These are phyloP conservation scores for Gossypium stocksii DNA, from an alignment of 345 rosid genomes.

Conservation along the genomic window DNA sequence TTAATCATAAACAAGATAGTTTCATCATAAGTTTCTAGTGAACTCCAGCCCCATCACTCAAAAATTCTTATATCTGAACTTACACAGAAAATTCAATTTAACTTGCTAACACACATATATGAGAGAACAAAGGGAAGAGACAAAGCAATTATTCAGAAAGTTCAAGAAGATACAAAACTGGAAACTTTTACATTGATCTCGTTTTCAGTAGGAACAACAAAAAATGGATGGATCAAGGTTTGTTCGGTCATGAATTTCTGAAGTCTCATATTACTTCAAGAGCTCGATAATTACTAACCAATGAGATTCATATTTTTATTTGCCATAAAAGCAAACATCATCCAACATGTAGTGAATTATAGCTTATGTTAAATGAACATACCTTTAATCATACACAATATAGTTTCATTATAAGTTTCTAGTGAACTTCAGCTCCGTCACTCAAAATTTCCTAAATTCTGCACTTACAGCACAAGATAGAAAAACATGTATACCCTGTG, in stretches of 20 bases:
- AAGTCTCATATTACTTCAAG: neutral
- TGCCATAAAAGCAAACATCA: neutral
- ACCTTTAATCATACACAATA: neutral
- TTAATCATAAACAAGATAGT: neutral
- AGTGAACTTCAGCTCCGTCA: neutral
- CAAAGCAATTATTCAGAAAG: neutral
- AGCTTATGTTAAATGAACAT: neutral
- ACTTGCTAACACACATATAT: neutral
- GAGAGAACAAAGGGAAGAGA: neutral
- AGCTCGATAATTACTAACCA: neutral
- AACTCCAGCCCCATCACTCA: neutral
- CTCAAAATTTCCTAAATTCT: neutral
- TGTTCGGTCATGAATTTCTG: neutral
- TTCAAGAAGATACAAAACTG: neutral
- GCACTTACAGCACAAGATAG: neutral
- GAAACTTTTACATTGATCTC: neutral
- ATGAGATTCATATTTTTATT: neutral
- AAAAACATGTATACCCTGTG: neutral
- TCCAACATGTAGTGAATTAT: neutral
- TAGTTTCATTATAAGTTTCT: conserved; percentile 1
- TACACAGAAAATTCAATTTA: neutral
- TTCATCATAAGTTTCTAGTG: neutral
- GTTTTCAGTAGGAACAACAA: neutral
- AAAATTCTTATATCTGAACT: neutral
- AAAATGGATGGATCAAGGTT: neutral